Conservation (phyloP, 2,329 filamentous ascomycete species). For the Nemania abortiva region DNA sequence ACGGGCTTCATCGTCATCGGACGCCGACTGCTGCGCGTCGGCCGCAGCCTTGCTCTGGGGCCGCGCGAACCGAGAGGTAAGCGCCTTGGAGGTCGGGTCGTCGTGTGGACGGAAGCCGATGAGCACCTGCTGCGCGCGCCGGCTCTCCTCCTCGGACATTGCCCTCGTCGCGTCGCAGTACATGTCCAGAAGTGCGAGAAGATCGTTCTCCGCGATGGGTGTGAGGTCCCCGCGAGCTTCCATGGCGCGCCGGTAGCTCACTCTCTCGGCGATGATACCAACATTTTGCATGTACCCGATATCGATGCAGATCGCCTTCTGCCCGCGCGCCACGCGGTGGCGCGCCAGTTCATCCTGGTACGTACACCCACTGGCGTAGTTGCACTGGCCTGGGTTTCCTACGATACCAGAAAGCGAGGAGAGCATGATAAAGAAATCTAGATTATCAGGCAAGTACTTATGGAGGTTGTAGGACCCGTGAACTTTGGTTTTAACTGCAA, state of each 20-base stretch:
- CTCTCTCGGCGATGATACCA: constrained; percentile 16
- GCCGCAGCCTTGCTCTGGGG: too few relatives aligned
- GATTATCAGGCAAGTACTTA: background rate
- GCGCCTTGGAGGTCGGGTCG: too few relatives aligned
- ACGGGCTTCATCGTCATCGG: too few relatives aligned
- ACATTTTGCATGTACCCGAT: constrained; percentile 13
- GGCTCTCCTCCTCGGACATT: too few relatives aligned
- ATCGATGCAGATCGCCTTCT: background rate
- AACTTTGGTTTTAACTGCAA: background rate
- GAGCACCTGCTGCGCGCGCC: too few relatives aligned
- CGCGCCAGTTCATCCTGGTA: constrained; percentile 10
- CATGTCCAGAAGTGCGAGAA: too few relatives aligned
- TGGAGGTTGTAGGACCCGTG: background rate
- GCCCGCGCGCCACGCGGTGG: background rate
- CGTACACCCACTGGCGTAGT: constrained; percentile 3
- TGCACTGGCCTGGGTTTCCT: background rate
- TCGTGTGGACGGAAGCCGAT: background rate
- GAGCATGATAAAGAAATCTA: constrained; percentile 4
- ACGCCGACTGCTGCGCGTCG: too few relatives aligned
- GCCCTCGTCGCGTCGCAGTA: too few relatives aligned
- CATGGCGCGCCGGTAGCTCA: background rate
- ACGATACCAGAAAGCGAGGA: background rate
- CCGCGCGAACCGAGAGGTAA: too few relatives aligned
- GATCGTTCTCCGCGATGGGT: too few relatives aligned
- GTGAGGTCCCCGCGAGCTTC: too few relatives aligned